Base-by-base conservation (phyloP, 2,329 filamentous ascomycete genomes). In the Ploettnerulaceae sp. region DNA sequence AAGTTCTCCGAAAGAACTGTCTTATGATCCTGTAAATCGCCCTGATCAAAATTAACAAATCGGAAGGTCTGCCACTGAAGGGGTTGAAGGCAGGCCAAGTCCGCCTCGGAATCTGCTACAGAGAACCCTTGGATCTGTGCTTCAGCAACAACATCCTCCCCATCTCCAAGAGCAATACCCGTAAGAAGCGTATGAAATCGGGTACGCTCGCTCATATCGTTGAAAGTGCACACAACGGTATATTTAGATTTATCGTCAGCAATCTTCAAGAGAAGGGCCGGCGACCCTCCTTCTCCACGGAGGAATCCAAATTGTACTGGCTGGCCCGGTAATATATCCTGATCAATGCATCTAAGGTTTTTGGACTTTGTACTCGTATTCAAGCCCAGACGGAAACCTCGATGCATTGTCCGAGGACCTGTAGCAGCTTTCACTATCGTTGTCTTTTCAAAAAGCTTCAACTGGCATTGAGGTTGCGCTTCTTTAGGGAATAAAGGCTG, bases 261-360 rank as follows among this genome's bases (percentile, higher is more conserved):
- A 41, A 88, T 81, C 32, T 84, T 82, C 25, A 95, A 67, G 11
- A 63, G 75, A 52, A 95, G 50, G 21, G 77, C 57, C 89, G 73
- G 6, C 81, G 77, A 72, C 7, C 83, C 82, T 45, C 79, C 78
- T 24, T 91, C 87, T 14, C 79, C 80, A 7, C 84, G 79, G 53
- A 89, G 70, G 58, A 90, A 86, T 9, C 86, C 83, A 62, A 91
- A 95, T 36, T 87, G 79, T 35, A 95, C 73, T 0, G 88, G 87
- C 17, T 76, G 68, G 15, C 77, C 74, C 4, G 81, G 77, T 11
- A 76, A 71, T 35, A 90, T 76, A 11, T 76, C 71, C 61, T 93
- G 86, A 49, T 82, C 84, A 41, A 93, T 76, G 33, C 81, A 84
- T 61, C 84, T 89, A 26, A 95, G 69, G 1, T 84, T 86, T 62